Base-by-base conservation (phyloP, 2,329 filamentous ascomycete genomes). In the Verticillium klebahnii region DNA sequence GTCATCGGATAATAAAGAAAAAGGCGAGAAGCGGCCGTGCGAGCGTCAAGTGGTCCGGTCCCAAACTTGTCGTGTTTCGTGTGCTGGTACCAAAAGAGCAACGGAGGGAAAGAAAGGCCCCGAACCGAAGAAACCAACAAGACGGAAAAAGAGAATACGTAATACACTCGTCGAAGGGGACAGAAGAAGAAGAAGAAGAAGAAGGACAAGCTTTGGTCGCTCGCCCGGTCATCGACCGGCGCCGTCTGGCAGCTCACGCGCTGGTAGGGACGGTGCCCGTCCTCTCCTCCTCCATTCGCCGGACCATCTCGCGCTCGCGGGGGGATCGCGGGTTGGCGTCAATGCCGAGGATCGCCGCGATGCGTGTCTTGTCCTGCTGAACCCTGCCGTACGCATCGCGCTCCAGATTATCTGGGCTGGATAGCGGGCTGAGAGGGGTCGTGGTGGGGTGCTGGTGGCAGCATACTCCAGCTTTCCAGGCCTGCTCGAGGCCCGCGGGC, bases 401-500 rank as follows among this genome's bases (percentile, higher is more conserved):
- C 58, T 82, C 78, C 54, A 59, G 56, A 60, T 75, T 72, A 54
- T 83, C 81, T 0, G 84, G 79, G 68, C 83, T 82, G 34, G 81
- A 78, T 52, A 80, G 75, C 7, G 82, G 82, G 9, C 84, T 85
- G 68, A 87, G 79, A 57, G 84, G 84, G 31, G 78, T 80, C 56
- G 70, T 71, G 56, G 69, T 72, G 63, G 62, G 73, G 66, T 70
- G 61, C 74, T 77, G 67, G 71, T 75, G 72, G 75, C 76, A 75
- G 68, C 77, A 75, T 32, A 73, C 69, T 45, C 78, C 81, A 11
- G 78, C 77, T 71, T 80, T 82, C 87, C 89, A 92, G n/a, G 88
- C 86, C 71, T 89, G 87, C 75, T 92, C 89, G 23, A 92, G 80
- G 37, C 86, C 79, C 15, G 82, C 79, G 1, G 89, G 85, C 57